phyloP scores from a whole-genome alignment of 1,284 basidiomycete genomes.

The Ceraceosorus guamensis region DNA sequence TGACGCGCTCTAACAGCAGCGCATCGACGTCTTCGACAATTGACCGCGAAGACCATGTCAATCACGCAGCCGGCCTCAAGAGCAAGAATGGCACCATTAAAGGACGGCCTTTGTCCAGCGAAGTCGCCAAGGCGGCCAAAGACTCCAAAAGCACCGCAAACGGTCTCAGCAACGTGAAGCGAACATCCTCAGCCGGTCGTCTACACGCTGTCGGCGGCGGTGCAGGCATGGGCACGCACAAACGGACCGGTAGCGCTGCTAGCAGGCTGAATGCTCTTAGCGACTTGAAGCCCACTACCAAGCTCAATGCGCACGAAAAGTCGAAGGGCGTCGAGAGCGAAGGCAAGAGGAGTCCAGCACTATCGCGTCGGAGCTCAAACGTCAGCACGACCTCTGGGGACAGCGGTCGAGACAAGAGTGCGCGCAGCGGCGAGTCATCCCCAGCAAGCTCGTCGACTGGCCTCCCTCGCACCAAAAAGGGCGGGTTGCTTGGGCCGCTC shows the following conservation, averaged over 20 bases:
- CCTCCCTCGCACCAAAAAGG: conserved; percentile 16
- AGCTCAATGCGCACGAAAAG: conserved; percentile 21
- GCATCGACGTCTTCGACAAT: no score
- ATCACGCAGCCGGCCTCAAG: conserved; percentile 16
- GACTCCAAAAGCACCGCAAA: neutral
- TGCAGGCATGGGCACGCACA: conserved; percentile 19
- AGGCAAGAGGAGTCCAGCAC: conserved; percentile 17
- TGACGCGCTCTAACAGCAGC: no score
- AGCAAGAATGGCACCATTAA: conserved; percentile 33
- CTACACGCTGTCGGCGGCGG: conserved; percentile 27
- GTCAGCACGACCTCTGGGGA: conserved; percentile 23
- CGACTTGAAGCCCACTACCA: conserved; percentile 39
- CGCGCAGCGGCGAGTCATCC: conserved; percentile 7
- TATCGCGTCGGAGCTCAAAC: conserved; percentile 18
- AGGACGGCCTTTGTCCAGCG: conserved; percentile 12
- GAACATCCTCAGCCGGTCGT: conserved; percentile 29
- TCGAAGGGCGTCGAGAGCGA: conserved; percentile 2
- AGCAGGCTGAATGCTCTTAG: conserved; percentile 35
- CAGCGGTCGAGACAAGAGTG: conserved; percentile 17
- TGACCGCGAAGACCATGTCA: neutral
- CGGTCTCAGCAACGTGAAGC: conserved; percentile 13
- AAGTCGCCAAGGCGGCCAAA: no score
- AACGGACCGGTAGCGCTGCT: conserved; percentile 33
- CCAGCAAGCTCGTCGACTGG: conserved; percentile 3
- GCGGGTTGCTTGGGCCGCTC: conserved; percentile 28